Evolutionary conservation across 192 early-diverging fungal genomes (phyloP).

Genomic region (Backusella mclennaniae): DNA sequence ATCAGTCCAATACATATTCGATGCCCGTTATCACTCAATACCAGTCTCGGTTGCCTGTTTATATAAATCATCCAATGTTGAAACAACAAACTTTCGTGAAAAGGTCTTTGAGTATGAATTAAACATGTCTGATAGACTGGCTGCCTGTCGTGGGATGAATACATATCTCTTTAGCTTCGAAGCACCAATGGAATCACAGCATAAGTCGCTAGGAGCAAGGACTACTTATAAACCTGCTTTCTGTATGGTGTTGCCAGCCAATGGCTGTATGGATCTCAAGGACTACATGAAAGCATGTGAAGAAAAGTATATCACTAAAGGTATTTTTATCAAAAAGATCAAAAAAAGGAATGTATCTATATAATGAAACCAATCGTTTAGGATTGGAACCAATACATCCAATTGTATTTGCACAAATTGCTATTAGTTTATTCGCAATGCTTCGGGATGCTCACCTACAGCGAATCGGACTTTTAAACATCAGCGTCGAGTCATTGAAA

Average conservation of each 20-base stretch:
- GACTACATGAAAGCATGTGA: not conserved
- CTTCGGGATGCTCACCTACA: not conserved
- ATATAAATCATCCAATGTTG: not conserved
- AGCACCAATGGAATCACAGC: not conserved
- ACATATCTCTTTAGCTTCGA: not conserved
- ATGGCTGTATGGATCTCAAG: not conserved
- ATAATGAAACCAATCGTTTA: not conserved
- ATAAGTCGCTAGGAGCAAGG: not conserved
- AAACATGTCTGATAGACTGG: not conserved
- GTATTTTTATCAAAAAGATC: not conserved
- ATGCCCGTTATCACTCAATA: not conserved
- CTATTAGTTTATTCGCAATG: not conserved
- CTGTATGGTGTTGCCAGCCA: not conserved
- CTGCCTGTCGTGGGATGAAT: not conserved
- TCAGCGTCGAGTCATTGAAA: not conserved
- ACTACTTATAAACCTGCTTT: not conserved
- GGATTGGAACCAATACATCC: not conserved
- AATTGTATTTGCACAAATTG: not conserved
- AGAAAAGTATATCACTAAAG: not conserved
- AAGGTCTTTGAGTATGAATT: not conserved
- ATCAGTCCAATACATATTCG: not conserved
- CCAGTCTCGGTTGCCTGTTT: not conserved
- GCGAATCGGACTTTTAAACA: not conserved
- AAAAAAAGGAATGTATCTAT: not conserved
- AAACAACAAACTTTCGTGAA: not conserved